Conservation (phyloP, 2,329 filamentous ascomycete species). For the Neofusicoccum ribis region DNA sequence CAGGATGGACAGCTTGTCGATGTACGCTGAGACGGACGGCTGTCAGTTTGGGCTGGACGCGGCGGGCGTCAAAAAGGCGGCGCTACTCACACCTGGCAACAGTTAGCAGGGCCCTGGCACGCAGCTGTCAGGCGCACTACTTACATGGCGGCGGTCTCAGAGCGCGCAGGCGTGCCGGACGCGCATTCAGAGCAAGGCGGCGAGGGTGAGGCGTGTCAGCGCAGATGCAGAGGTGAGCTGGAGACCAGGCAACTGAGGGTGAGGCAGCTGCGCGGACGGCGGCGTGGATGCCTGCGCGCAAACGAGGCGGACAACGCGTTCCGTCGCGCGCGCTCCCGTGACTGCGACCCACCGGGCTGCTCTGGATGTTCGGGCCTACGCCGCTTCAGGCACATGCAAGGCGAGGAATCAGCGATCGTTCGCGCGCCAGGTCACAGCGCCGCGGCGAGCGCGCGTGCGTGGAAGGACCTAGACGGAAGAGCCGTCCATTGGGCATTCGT, state of each 20-base stretch:
- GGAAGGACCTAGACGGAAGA: slow-evolving; percentile 9
- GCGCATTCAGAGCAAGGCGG: neutral
- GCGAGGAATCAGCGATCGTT: slow-evolving; percentile 12
- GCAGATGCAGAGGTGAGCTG: neutral
- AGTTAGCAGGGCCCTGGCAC: neutral
- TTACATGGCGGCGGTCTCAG: slow-evolving; percentile 7
- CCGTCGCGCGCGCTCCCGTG: neutral
- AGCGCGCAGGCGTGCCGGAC: neutral
- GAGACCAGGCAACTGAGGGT: neutral
- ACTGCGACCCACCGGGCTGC: neutral
- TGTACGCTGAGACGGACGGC: slow-evolving; percentile 61
- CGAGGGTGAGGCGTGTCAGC: neutral
- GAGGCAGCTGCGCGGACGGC: neutral
- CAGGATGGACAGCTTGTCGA: slow-evolving; percentile 84
- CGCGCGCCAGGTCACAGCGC: neutral
- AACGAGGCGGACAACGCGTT: neutral
- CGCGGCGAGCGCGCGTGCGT: slow-evolving; percentile 2
- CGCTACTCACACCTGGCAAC: slow-evolving; percentile 13
- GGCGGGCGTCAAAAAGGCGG: neutral
- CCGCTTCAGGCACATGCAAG: slow-evolving; percentile 1
- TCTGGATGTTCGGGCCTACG: neutral
- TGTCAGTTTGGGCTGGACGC: neutral
- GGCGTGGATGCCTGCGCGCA: neutral
- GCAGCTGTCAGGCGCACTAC: neutral
- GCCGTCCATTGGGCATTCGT: slow-evolving; percentile 6